These are phyloP conservation scores for Trametes hirsuta DNA, from an alignment of 1,284 basidiomycete species.

Conservation along the genomic window DNA sequence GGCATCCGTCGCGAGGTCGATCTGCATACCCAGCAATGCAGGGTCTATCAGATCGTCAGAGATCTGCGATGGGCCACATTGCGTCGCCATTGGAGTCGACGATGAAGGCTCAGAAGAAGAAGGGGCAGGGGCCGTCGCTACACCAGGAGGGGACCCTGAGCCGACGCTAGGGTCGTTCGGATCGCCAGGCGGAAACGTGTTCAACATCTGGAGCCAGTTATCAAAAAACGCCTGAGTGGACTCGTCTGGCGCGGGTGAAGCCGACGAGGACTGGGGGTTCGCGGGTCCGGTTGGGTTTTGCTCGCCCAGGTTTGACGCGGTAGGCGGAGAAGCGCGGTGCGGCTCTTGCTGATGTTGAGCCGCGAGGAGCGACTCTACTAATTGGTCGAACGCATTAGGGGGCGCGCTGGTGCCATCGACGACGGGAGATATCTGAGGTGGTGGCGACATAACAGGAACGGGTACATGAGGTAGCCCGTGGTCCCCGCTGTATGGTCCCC, in stretches of 20 bases:
- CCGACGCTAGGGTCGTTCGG: constrained; percentile 20
- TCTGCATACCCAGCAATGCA: constrained; percentile 35
- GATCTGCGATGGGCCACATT: constrained; percentile 5
- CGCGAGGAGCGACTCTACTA: constrained; percentile 20
- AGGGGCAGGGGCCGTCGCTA: background rate
- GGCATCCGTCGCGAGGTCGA: background rate
- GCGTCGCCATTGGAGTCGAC: background rate
- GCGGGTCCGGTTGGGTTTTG: background rate
- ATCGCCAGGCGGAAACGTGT: constrained; percentile 28
- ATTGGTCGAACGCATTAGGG: constrained; percentile 20
- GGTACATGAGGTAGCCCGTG: constrained; percentile 1
- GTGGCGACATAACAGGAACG: background rate
- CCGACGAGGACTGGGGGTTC: background rate
- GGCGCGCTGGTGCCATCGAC: background rate
- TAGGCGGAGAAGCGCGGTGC: background rate
- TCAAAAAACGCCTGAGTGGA: constrained; percentile 26
- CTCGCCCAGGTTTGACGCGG: background rate
- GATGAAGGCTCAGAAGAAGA: background rate
- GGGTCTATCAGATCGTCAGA: constrained; percentile 42
- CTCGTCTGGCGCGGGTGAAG: constrained; percentile 7
- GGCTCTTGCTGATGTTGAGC: constrained; percentile 19
- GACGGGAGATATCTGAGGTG: background rate
- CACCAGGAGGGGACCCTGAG: constrained; percentile 11
- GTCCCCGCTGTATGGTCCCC: background rate
- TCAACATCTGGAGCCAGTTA: constrained; percentile 27